A percentile compares a stretch with the other conserved stretches of the same genome.
These are phyloP conservation scores for Solanum chiquidenum DNA, from an alignment of 257 asterid species.

Conservation along the genomic window DNA sequence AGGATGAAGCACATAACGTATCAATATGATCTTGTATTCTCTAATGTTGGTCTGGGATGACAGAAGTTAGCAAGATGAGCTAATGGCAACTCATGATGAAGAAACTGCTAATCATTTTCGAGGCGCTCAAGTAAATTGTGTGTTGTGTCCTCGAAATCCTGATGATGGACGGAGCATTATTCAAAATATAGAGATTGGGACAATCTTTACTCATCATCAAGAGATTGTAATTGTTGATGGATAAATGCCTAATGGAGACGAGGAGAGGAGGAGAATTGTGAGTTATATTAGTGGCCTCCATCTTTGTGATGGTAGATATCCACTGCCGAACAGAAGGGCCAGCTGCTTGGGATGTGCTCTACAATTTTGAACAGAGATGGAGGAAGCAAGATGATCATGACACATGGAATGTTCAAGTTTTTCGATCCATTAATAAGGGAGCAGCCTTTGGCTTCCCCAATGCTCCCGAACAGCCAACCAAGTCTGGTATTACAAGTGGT, in stretches of 20 bases:
- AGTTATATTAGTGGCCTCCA: not conserved
- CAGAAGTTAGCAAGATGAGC: not conserved
- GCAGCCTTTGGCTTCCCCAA: slow-evolving; percentile 1
- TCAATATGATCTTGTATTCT: too few relatives aligned
- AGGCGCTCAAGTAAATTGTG: slow-evolving; percentile 1
- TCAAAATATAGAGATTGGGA: not conserved
- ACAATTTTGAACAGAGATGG: not conserved
- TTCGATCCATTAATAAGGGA: not conserved
- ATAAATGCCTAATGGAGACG: not conserved
- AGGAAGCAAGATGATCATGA: not conserved
- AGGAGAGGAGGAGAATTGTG: not conserved
- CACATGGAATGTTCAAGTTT: slow-evolving; percentile 2
- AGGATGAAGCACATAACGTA: too few relatives aligned
- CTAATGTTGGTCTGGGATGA: not conserved
- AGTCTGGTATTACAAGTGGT: not conserved
- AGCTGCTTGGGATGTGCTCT: not conserved
- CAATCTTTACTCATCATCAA: slow-evolving; percentile 5
- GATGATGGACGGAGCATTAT: slow-evolving; percentile 7
- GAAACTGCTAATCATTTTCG: not conserved
- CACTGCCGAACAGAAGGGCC: not conserved
- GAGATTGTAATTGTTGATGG: slow-evolving; percentile 1
- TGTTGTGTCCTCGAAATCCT: slow-evolving; percentile 5
- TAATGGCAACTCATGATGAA: slow-evolving; percentile 3
- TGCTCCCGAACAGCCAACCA: not conserved
- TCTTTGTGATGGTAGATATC: not conserved